Base-by-base conservation (phyloP, 306 rosid species). In the Lupinus albus region DNA sequence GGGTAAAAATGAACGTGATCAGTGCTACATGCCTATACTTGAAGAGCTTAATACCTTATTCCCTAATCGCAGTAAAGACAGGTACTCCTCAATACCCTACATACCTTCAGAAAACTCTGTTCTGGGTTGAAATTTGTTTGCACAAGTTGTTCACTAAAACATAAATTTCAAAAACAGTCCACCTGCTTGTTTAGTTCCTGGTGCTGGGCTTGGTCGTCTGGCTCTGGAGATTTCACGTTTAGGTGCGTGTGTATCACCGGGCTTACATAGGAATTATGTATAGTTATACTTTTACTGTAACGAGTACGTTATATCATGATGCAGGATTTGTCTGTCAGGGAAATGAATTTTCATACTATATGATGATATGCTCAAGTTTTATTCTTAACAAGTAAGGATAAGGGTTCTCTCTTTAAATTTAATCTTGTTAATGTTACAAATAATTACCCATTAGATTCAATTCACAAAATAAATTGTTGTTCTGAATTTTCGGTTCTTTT, bases 321-420 rank as follows among this genome's bases (percentile, higher is more conserved):
- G 79, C 84, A 93, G 99, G 97, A 73, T 93, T 90, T 83, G 77
- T 90, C 53, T 73, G 97, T 73, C 99, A 93, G 72, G 99, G 99
- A 81, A 93, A 93, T 79, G 99, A 90, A 76, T 93, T 93, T 84
- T 93, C 99, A 30, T 93, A 93, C 82, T 90, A 93, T 83, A 93
- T 93, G 99, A 93, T 93, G 99, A 93, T 93, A 86, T 90, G 97
- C 85, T 93, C 97, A 17, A 88, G 91, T 85, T 93, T 84, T 86
- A 90, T 93, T 80, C 99, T 93, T 71, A 93, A 93, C 75, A 74
- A 82, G 99, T 93, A 88, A 84, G 98, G 72, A 67, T 32, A 52
- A 10, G 57, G n/a, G 36, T 16, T 47, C 3, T 69, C 44, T 11
- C 3, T 64, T 79, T 61, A 57, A 16, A 61, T 14, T 57, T 54